Evolutionary conservation across 2,329 filamentous ascomycete genomes (phyloP).

Genomic region (Talaromyces marneffei): DNA sequence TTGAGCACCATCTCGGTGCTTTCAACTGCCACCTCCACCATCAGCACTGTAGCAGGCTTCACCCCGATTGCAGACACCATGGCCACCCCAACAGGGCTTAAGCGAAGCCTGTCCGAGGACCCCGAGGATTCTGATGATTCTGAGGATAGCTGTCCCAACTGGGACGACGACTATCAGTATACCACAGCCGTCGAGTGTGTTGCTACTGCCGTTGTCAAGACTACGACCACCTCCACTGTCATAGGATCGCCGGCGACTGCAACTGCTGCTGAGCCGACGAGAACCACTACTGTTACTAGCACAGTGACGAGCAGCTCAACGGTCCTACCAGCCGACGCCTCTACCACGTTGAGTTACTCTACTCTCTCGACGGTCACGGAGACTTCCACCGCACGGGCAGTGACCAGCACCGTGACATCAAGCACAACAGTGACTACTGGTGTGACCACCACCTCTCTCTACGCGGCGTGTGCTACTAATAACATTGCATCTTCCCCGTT

Average conservation of each 20-base stretch:
- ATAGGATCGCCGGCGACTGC: not conserved
- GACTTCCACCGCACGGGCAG: not conserved
- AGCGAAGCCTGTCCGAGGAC: not conserved
- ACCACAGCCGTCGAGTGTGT: not conserved
- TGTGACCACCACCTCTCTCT: not conserved
- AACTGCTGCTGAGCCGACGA: not conserved
- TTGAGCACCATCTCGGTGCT: not conserved
- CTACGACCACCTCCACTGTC: not conserved
- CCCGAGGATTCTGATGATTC: not conserved
- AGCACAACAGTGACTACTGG: not conserved
- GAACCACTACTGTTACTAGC: not conserved
- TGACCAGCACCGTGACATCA: not conserved
- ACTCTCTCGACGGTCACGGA: not conserved
- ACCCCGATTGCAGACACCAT: not conserved
- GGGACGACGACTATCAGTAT: not conserved
- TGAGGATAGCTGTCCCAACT: not conserved
- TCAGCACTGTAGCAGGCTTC: not conserved
- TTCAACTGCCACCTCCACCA: not conserved
- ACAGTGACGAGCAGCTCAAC: not conserved
- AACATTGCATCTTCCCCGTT: not conserved
- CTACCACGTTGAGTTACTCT: not conserved
- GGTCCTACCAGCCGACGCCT: not conserved
- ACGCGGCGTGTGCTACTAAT: not conserved
- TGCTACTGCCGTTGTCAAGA: not conserved
- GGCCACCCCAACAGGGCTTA: not conserved